Evolutionary conservation across 306 rosid species (phyloP).

Genomic region (Sindora glabra): DNA sequence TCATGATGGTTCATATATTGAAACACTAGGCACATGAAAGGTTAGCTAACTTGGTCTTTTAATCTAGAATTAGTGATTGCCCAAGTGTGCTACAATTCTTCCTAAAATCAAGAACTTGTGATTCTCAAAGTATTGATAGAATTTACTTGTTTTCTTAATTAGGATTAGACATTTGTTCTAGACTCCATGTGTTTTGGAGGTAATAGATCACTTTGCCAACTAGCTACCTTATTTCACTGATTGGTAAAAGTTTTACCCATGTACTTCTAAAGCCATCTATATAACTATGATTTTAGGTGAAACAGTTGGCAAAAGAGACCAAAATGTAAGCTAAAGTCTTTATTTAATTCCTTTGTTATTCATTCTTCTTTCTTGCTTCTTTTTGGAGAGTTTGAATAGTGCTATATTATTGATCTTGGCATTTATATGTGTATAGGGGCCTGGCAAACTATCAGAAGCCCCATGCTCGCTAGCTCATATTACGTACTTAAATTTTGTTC

Average conservation of each 20-base stretch:
- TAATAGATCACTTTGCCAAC: constrained; percentile 20
- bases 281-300: constrained; percentile 50
- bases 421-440: constrained; percentile 30
- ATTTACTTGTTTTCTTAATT: constrained; percentile 31
- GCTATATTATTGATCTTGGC: neutral
- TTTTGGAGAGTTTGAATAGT: neutral
- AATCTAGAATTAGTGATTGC: too few relatives aligned
- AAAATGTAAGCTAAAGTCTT: constrained; percentile 72
- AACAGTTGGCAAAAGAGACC: constrained; percentile 75
- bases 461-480: constrained; percentile 84
- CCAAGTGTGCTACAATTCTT: constrained; percentile 2
- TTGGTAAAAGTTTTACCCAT: too few relatives aligned
- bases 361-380: neutral
- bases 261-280: constrained; percentile 19
- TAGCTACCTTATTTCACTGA: too few relatives aligned
- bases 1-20: constrained; percentile 69
- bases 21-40: constrained; percentile 91
- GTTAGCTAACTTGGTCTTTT: constrained; percentile 28
- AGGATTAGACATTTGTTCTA: constrained; percentile 80
- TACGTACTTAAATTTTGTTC: too few relatives aligned
- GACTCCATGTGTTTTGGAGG: constrained; percentile 78
- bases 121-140: constrained; percentile 27
- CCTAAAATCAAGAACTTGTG: constrained; percentile 6
- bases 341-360: neutral
- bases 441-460: constrained; percentile 66